Conservation (phyloP, 345 rosid species). For the Hevea brasiliensis region DNA sequence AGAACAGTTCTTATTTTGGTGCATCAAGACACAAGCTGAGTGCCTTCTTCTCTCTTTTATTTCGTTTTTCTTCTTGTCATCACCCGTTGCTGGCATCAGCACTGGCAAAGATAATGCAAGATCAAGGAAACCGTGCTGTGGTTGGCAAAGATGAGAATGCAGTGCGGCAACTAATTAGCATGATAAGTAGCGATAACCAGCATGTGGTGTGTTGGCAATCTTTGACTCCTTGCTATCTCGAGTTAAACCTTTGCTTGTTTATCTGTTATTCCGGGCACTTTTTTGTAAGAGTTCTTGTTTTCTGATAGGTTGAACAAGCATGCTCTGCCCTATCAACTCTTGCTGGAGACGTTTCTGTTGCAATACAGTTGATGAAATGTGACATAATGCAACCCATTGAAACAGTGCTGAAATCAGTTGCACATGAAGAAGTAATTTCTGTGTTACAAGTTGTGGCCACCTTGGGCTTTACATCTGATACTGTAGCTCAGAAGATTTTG, state of each 20-base stretch:
- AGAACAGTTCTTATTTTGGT: constrained; percentile 89
- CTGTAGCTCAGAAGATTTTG: constrained; percentile 84
- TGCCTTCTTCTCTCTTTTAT: constrained; percentile 96
- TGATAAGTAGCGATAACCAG: constrained; percentile 92
- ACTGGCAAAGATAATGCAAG: constrained; percentile 94
- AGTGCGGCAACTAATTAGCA: constrained; percentile 95
- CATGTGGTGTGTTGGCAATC: constrained; percentile 69
- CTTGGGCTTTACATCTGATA: constrained; percentile 84
- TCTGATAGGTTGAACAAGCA: constrained; percentile 90
- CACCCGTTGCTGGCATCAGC: constrained; percentile 98
- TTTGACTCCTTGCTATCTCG: constrained; percentile 11
- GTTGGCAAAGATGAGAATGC: constrained; percentile 99
- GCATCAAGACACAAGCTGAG: constrained; percentile 94
- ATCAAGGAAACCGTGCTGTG: constrained; percentile 79
- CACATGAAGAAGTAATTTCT: constrained; percentile 77
- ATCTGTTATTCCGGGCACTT: constrained; percentile 21
- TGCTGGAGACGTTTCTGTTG: constrained; percentile 85
- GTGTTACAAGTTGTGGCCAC: constrained; percentile 86
- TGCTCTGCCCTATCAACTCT: constrained; percentile 93
- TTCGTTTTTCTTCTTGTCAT: constrained; percentile 97
- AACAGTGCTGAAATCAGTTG: constrained; percentile 69
- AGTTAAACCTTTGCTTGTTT: constrained; percentile 3
- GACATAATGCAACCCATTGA: constrained; percentile 96
- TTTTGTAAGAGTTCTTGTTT: constrained; percentile 16
- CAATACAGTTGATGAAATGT: constrained; percentile 93